Base-by-base conservation (phyloP, 306 rosid species). In the apple (Malus domestica) region DNA sequence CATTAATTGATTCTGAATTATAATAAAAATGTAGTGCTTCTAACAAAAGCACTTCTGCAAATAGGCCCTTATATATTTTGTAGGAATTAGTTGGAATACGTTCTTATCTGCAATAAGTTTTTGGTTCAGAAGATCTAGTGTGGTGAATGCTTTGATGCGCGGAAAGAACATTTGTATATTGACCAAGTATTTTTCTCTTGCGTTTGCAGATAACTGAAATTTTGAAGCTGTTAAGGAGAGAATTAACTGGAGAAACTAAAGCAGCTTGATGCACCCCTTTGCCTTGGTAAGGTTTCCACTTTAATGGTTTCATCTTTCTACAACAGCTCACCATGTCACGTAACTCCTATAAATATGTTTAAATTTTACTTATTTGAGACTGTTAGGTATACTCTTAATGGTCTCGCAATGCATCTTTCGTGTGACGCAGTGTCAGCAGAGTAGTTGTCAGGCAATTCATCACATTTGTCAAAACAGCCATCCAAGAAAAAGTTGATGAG, bases 161-260 rank as follows among this genome's bases (percentile, higher is more conserved):
- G 42, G 15, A 72, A 42, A 9, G 16, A 64, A 9, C 19, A 72
- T 44, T 42, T 29, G 10, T 25, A 12, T 73, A 15, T 60, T 61
- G 14, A 46, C 73, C 33, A 25, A 20, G 30, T 51, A 22, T 16
- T 76, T n/a, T n/a, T 77, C 59, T 65, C 73, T 54, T 79, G 64
- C 8, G 60, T 74, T 81, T 77, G 81, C 88, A 95, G 97, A 76
- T 95, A 79, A 87, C 74, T 63, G 97, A 89, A 74, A 83, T 82
- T 81, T 83, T 95, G 91, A 86, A 89, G 89, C 93, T 92, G 67
- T 86, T 92, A 71, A 92, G 86, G 87, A 84, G 89, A 84, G 90
- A 90, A 82, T 79, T 95, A 80, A 79, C 70, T 38, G 90, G 88
- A 72, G 77, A 83, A 59, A 88, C 65, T 46, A 86, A 73, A 70